phyloP scores from a whole-genome alignment of 257 asterid species.

The Mitragyna speciosa region DNA sequence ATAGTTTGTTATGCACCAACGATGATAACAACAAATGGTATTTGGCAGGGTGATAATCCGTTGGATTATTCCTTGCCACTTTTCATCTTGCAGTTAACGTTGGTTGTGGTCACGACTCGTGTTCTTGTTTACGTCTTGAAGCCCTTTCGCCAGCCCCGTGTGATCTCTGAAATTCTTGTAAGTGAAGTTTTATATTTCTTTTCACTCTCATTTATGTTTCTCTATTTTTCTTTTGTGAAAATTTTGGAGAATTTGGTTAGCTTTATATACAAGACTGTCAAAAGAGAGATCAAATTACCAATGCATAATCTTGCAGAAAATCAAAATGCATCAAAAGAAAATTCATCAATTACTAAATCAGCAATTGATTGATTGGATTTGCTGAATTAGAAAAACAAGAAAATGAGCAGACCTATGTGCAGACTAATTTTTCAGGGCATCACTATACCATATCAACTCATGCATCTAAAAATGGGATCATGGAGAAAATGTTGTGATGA shows the following conservation, averaged over 20 bases:
- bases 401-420: neutral
- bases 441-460: neutral
- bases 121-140: conserved; percentile 68
- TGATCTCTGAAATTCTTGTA: conserved; percentile 88
- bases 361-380: neutral
- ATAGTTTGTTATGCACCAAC: conserved; percentile 94
- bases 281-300: neutral
- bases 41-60: conserved; percentile 97
- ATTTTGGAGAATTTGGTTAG: neutral
- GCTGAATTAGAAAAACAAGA: no score
- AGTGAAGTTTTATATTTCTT: conserved; percentile 16
- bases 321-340: neutral
- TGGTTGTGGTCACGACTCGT: conserved; percentile 71
- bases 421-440: neutral
- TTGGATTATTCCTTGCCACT: conserved; percentile 89
- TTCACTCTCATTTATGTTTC: neutral
- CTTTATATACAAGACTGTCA: neutral
- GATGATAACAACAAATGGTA: conserved; percentile 85
- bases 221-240: neutral
- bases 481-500: no score
- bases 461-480: neutral
- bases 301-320: neutral
- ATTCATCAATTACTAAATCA: neutral
- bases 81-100: conserved; percentile 73
- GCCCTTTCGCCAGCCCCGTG: conserved; percentile 95